Evolutionary conservation across 108 stramenopile species (phyloP).

Genomic region (Cyclostephanos tholiformis): DNA sequence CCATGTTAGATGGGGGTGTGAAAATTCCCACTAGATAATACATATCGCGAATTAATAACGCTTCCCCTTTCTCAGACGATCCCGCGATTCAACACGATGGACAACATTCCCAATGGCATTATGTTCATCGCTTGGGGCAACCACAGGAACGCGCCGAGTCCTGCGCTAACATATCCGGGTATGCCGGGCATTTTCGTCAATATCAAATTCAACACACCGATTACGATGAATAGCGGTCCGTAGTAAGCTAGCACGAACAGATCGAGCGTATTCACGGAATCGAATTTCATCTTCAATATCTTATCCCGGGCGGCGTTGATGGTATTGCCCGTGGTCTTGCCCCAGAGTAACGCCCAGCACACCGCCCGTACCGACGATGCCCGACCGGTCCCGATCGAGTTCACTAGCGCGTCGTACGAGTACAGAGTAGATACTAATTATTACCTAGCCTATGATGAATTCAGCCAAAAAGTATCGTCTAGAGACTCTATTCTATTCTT

Average conservation of each 20-base stretch:
- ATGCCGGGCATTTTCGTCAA: conserved; percentile 17
- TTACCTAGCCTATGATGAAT: no score
- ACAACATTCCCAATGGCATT: conserved; percentile 12
- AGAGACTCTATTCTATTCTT: no score
- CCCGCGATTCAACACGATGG: conserved; percentile 13
- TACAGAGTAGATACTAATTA: no score
- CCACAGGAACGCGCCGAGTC: conserved; percentile 17
- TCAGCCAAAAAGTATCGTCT: no score
- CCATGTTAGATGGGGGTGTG: no score
- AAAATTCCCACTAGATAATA: no score
- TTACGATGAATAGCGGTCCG: conserved; percentile 27
- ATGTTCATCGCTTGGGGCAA: conserved; percentile 23
- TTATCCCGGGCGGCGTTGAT: conserved; percentile 22
- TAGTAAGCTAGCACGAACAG: conserved; percentile 27
- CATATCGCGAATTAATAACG: no score
- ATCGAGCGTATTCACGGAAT: background rate
- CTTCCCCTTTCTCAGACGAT: background rate
- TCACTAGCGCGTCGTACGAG: no score
- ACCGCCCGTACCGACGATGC: conserved; percentile 19
- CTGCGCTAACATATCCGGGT: conserved; percentile 8
- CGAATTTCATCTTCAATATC: background rate
- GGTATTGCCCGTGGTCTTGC: conserved; percentile 34
- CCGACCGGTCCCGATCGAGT: background rate
- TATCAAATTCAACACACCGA: conserved; percentile 17
- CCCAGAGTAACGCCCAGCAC: conserved; percentile 33